A percentile compares a stretch with the other conserved stretches of the same genome.
Conservation (phyloP, 306 rosid genomes). For the Adenanthera pavonina region DNA sequence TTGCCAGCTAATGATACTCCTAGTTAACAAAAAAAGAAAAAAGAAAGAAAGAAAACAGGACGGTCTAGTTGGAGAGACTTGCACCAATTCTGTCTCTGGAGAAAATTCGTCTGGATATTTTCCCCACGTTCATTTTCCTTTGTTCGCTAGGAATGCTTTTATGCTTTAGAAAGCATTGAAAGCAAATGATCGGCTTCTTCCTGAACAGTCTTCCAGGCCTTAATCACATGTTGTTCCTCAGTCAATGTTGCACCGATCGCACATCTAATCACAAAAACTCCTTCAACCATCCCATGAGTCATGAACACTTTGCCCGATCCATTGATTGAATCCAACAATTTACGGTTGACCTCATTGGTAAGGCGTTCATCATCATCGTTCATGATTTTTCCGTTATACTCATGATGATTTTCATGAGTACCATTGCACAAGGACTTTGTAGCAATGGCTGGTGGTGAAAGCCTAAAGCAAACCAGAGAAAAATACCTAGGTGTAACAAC, state of each 20-base stretch:
- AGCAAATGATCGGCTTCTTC: conserved; percentile 40
- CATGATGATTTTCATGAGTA: not conserved
- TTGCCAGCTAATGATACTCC: too few relatives aligned
- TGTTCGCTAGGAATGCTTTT: not conserved
- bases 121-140: too few relatives aligned
- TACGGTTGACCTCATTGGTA: conserved; percentile 40
- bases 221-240: conserved; percentile 48
- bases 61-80: too few relatives aligned
- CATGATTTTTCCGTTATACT: not conserved
- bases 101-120: too few relatives aligned
- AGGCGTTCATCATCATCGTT: conserved; percentile 9
- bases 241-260: conserved; percentile 57
- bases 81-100: too few relatives aligned
- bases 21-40: too few relatives aligned
- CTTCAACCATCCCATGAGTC: conserved; percentile 52
- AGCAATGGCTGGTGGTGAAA: conserved; percentile 43
- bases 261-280: conserved; percentile 44
- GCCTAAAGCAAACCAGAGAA: conserved; percentile 59
- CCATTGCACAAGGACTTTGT: not conserved
- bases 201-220: conserved; percentile 57
- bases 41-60: too few relatives aligned
- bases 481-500: conserved; percentile 48
- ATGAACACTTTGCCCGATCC: conserved; percentile 50
- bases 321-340: conserved; percentile 54
- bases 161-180: conserved; percentile 6